These are phyloP conservation scores for Lipomyces kockii DNA, from an alignment of 805 yeast genomes.

Conservation along the genomic window DNA sequence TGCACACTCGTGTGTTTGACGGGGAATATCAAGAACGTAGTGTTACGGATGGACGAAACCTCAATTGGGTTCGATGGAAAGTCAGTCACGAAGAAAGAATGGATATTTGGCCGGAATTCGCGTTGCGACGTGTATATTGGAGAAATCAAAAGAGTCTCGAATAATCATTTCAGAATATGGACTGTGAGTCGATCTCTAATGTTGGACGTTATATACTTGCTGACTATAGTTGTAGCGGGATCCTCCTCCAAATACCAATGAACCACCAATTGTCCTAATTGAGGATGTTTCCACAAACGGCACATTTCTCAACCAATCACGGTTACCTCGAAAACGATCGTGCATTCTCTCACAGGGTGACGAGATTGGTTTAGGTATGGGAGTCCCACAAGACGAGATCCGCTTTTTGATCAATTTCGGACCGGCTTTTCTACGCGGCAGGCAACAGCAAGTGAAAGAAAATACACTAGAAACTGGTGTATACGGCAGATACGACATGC, in stretches of 20 bases:
- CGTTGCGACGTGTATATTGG: constrained; percentile 68
- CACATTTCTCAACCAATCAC: constrained; percentile 76
- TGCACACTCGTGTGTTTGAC: constrained; percentile 35
- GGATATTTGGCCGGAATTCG: constrained; percentile 78
- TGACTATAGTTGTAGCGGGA: neutral
- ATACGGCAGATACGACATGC: constrained; percentile 70
- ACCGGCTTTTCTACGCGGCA: constrained; percentile 34
- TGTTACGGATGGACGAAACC: constrained; percentile 20
- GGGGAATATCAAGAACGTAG: constrained; percentile 17
- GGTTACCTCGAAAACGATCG: constrained; percentile 75
- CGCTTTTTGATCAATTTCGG: constrained; percentile 55
- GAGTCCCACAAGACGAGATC: constrained; percentile 71
- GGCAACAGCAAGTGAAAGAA: neutral
- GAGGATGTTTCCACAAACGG: constrained; percentile 88
- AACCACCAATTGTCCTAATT: constrained; percentile 24
- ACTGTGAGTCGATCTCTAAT: constrained; percentile 51
- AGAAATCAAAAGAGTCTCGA: constrained; percentile 69
- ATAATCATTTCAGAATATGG: constrained; percentile 59
- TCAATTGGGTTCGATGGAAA: constrained; percentile 17
- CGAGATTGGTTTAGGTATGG: constrained; percentile 87
- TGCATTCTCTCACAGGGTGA: constrained; percentile 90
- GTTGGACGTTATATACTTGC: neutral
- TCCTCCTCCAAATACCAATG: constrained; percentile 46
- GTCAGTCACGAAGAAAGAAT: constrained; percentile 47
- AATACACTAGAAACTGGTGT: constrained; percentile 49